Base-by-base conservation (phyloP, 2,329 filamentous ascomycete species). In the Sporothrix pseudoabietina region DNA sequence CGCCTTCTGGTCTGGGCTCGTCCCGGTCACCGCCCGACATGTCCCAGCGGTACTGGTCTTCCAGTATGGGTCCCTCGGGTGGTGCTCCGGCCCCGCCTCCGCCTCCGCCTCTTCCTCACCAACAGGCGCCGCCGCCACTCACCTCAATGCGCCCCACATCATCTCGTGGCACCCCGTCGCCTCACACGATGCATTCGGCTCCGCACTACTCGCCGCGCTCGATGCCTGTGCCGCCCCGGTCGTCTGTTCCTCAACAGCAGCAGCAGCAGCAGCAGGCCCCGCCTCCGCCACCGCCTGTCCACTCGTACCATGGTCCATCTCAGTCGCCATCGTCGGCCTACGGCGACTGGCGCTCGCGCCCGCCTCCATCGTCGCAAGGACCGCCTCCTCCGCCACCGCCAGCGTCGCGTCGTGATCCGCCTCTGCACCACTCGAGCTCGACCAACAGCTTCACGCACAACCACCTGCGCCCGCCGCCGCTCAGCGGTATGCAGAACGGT, bases 401-500 rank as follows among this genome's bases (percentile, higher is more conserved):
- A 9, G n/a, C 72, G 4, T 57, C 66, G 7, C 75, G 75, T 1
- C 74, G 74, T 4, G 75, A 76, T 4, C 70, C 52, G 22, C 22
- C 74, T 1, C 68, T 74, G 49, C 32, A 69, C 7, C 49, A 70
- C 47, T 5, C 66, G 1, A 57, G 72, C 14, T 71, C 75, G 7
- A 72, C 54, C 54, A 59, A 65, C 73, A 66, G 71, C 73, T 72
- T 76, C 32, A 72, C 75, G 35, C 75, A 75, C 54, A 76, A 76
- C 68, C 75, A 75, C 59, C 68, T 76, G 71, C 76, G 76, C 4
- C 76, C 76, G 3, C 75, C 73, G 35, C 74, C 76, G 0, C 72
- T 74, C 32, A 41, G 68, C 4, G 63, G 49, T 2, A n/a, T 71
- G 47, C 54, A 82, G n/a, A 75, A 77, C 0, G 61, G 72, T 3